Conservation (phyloP, 768 basidiomycete species). For the Pulveroboletus sp. region DNA sequence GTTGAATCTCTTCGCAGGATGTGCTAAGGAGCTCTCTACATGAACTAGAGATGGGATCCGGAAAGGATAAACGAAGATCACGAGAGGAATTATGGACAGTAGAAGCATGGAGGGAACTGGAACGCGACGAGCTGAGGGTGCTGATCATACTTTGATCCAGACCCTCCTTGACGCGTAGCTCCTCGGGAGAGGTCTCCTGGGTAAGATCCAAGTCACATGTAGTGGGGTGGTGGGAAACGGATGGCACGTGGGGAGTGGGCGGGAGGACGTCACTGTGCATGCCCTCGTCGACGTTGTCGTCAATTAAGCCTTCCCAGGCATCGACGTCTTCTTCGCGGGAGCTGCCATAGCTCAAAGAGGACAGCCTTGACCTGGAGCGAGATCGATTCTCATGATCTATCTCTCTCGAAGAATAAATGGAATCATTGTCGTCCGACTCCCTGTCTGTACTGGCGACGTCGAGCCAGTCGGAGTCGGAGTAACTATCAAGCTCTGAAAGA, state of each 20-base stretch:
- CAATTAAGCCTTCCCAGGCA: conserved; percentile 74
- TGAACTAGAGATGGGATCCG: conserved; percentile 75
- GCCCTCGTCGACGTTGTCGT: conserved; percentile 53
- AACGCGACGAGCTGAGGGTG: conserved; percentile 70
- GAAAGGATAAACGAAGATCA: conserved; percentile 77
- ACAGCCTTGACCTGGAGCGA: conserved; percentile 58
- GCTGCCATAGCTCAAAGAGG: conserved; percentile 65
- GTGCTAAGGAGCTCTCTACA: conserved; percentile 52
- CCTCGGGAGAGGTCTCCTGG: conserved; percentile 46
- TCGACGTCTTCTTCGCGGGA: conserved; percentile 67
- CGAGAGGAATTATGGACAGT: conserved; percentile 59
- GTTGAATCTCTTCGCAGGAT: conserved; percentile 51
- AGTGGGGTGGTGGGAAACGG: conserved; percentile 16
- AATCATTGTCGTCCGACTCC: conserved; percentile 69
- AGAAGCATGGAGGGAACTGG: conserved; percentile 51
- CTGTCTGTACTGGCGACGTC: conserved; percentile 62
- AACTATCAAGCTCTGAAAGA: conserved; percentile 58
- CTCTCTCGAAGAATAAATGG: conserved; percentile 49
- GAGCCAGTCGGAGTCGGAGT: conserved; percentile 83
- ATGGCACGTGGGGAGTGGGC: conserved; percentile 22
- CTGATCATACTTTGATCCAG: conserved; percentile 81
- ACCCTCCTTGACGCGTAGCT: conserved; percentile 64
- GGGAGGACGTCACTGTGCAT: conserved; percentile 21
- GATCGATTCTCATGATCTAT: conserved; percentile 56
- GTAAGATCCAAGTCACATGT: conserved; percentile 24